Evolutionary conservation across 176 grass and related monocot genomes (phyloP).

Genomic region (Zizania latifolia): DNA sequence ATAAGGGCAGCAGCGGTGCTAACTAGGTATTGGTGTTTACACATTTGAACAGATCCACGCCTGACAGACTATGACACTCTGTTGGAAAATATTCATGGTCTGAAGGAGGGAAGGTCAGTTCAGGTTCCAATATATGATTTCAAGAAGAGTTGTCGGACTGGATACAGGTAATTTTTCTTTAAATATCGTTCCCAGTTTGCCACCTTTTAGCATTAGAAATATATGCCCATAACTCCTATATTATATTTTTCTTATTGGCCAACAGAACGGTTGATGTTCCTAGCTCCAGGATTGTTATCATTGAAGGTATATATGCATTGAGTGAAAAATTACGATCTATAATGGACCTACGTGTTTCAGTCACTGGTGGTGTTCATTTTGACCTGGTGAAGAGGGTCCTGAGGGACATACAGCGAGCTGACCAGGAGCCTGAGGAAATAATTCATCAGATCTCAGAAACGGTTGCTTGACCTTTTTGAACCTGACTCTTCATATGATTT

Average conservation of each 20-base stretch:
- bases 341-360: constrained; percentile 88
- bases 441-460: constrained; percentile 98
- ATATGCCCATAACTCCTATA: constrained; percentile 19
- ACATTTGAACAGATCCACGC: constrained; percentile 73
- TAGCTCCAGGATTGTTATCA: constrained; percentile 76
- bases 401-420: constrained; percentile 94
- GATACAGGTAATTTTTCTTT: constrained; percentile 55
- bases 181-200: not conserved
- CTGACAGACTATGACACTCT: constrained; percentile 92
- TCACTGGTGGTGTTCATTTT: constrained; percentile 98
- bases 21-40: constrained; percentile 11
- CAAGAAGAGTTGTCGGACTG: constrained; percentile 78
- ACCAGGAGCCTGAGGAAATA: constrained; percentile 96
- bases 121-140: constrained; percentile 99
- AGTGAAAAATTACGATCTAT: constrained; percentile 79
- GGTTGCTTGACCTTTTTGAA: constrained; percentile 42
- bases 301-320: constrained; percentile 95
- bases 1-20: not conserved
- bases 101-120: constrained; percentile 77
- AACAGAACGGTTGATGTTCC: constrained; percentile 88
- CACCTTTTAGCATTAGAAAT: constrained; percentile 16
- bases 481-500: constrained; percentile 12
- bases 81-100: constrained; percentile 84
- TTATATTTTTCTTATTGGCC: constrained; percentile 16
- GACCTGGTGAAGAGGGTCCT: constrained; percentile 97